Evolutionary conservation across 345 rosid genomes (phyloP), one percentile per base, ranked within the genome.

Genomic region (Viola odorata): DNA sequence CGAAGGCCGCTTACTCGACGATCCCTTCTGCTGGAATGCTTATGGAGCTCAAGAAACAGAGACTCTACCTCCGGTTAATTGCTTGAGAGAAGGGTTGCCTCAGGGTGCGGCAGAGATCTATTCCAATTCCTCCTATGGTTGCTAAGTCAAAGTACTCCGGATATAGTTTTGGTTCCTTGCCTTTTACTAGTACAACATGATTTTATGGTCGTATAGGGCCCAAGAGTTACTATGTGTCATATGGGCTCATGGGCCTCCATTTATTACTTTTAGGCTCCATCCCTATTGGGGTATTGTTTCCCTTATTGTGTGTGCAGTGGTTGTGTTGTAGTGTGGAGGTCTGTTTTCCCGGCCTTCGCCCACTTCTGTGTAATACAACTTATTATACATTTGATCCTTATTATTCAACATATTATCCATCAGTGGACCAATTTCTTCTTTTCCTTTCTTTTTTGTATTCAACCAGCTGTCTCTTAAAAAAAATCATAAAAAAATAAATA

Each of bases 11-110:
- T 63, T 94, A n/a, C n/a, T 90, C 0, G 99, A 90, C 9, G 97
- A 94, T 57, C 99, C 99, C 0, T 94, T 89, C 68, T 94, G 99
- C 41, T 94, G 99, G 99, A 94, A 94, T 48, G 96, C 99, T 40
- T 94, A 85, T 44, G 99, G 99, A 45, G 76, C 59, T 38, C 84
- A 94, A 61, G 97, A 87, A 73, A 89, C 99, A 1, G 52, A 67
- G 14, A 94, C 87, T 12, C 84, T 90, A 4, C 99, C 99, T 6
- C 99, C 96, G 0, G 72, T 94, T 6, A 75, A 82, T 66, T 94
- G 97, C 68, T 73, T 94, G 49, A 79, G 50, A 12, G 91, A 89
- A 4, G 99, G 99, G n/a, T 49, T 76, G 67, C 97, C 99, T 15
- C 69, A 80, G 57, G 73, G 60, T 0, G 59, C 60, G 37, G 55